Base-by-base conservation (phyloP, 2,329 filamentous ascomycete species). In the Penicillium palitans region DNA sequence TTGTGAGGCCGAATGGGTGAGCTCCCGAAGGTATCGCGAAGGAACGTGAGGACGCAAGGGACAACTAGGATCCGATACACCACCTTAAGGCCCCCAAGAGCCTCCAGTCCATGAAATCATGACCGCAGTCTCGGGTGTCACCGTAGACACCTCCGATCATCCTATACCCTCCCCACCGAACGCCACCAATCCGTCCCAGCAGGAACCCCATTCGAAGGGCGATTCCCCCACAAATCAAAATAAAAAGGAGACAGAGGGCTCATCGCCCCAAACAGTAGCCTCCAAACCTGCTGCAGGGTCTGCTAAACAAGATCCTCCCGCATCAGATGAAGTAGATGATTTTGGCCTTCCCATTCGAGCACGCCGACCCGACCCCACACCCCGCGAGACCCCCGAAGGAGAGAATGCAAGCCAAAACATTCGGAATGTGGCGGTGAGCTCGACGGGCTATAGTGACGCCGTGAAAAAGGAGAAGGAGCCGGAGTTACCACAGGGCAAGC, bases 271-370 rank as follows among this genome's bases (percentile, higher is more conserved):
- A 19, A 52, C 46, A 31, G 57, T 45, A 6, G 42, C 52, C 9
- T n/a, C 59, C 15, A 55, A 46, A 44, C 39, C 58, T 19, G 45
- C 45, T 7, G 24, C 51, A 13, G 52, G 50, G n/a, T 24, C 52
- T 29, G 50, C 31, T 40, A 51, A 9, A 10, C 54, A 55, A 52
- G 53, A 59, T 24, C 42, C 52, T 6, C 47, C 60, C 7, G 46
- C 29, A 41, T 52, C 60, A 27, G 56, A 61, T 46, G 69, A 69
- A 25, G 47, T 75, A 29, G 75, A 77, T 49, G 75, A 77, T 46
- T 77, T 77, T 61, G 75, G 75, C 2, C 67, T 77, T 17, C 75
- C 74, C 7, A 72, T 76, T 60, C 74, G 70, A 61, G 40, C 58
- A 44, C 68, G 66, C 21, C 50, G 46, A 31, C 61, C 65, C 31